phyloP scores from a whole-genome alignment of 1,284 basidiomycete genomes.

The Uromyces viciae-fabae region DNA sequence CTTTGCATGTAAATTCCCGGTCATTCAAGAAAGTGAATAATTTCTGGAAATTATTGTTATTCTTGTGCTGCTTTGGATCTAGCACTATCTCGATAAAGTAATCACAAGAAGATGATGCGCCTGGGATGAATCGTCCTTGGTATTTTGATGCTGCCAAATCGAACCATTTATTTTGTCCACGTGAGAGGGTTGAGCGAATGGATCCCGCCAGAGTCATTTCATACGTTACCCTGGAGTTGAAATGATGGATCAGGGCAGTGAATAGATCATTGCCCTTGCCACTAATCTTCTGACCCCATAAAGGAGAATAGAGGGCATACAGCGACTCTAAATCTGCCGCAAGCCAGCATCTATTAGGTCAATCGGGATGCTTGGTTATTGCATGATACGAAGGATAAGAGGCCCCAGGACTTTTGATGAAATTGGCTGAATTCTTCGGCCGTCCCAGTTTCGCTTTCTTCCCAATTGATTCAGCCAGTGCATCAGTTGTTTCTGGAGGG shows the following conservation, averaged over 20 bases:
- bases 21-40: too few species aligned
- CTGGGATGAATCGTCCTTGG: neutral
- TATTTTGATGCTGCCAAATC: neutral
- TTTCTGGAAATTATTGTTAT: too few species aligned
- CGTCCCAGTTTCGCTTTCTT: neutral
- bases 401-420: neutral
- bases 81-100: neutral
- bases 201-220: neutral
- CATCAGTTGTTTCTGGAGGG: neutral
- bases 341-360: neutral
- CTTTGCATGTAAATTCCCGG: too few species aligned
- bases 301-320: neutral
- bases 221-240: neutral
- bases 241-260: neutral
- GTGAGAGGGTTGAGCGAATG: neutral
- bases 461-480: neutral
- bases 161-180: neutral
- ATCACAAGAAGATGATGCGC: neutral
- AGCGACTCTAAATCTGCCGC: neutral
- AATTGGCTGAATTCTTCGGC: neutral
- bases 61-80: too few species aligned
- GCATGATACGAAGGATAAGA: neutral
- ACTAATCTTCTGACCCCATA: neutral
- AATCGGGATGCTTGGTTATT: neutral
- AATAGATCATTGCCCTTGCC: neutral